Evolutionary conservation across 1,139 yeast genomes (phyloP).

Genomic region (Pichia sp.): DNA sequence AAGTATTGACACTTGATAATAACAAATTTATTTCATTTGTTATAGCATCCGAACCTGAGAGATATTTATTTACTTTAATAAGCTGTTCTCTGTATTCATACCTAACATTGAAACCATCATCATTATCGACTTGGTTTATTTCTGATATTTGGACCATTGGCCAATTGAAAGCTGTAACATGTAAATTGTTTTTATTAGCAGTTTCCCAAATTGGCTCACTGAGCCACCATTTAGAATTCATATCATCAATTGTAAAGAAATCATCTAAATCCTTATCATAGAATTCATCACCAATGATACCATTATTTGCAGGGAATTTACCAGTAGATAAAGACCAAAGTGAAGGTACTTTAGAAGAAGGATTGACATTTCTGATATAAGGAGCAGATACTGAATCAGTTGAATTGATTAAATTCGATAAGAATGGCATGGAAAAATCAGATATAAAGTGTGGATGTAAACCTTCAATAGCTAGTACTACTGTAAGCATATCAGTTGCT

Average conservation of each 20-base stretch:
- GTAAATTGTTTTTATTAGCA: constrained; percentile 56
- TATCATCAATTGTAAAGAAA: constrained; percentile 57
- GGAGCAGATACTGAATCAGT: constrained; percentile 57
- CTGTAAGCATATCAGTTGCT: constrained; percentile 38
- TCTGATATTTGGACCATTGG: constrained; percentile 77
- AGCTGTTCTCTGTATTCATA: constrained; percentile 55
- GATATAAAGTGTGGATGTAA: constrained; percentile 89
- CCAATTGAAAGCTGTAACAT: constrained; percentile 90
- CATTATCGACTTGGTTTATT: constrained; percentile 36
- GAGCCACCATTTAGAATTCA: constrained; percentile 69
- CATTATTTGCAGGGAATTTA: constrained; percentile 73
- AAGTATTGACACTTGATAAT: constrained; percentile 73
- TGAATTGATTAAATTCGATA: constrained; percentile 48
- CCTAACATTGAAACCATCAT: constrained; percentile 57
- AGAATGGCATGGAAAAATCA: constrained; percentile 55
- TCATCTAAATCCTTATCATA: constrained; percentile 51
- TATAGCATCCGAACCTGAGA: constrained; percentile 41
- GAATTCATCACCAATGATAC: constrained; percentile 80
- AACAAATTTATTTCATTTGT: constrained; percentile 49
- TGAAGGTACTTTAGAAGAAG: constrained; percentile 84
- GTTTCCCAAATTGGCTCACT: constrained; percentile 89
- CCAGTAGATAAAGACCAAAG: constrained; percentile 93
- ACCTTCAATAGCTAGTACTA: constrained; percentile 75
- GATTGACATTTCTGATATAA: constrained; percentile 79
- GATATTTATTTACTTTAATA: constrained; percentile 53